A percentile compares a stretch with the other conserved stretches of the same genome.
Evolutionary conservation across 202 grass and related monocot genomes (phyloP).

Genomic region (Saccharum hybrid): DNA sequence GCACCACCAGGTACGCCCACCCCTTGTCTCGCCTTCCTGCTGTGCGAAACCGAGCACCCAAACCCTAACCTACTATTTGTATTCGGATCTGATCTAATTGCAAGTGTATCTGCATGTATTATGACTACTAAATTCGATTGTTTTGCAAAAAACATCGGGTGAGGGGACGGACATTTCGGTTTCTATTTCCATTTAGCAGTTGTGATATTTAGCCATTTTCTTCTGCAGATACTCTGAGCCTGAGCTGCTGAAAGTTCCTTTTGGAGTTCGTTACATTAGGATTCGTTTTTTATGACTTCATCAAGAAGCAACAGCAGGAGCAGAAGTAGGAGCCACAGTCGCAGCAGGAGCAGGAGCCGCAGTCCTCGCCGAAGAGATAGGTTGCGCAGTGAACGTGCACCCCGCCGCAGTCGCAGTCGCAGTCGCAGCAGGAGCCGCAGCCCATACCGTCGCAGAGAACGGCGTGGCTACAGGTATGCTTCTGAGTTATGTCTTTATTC

Average conservation of each 20-base stretch:
- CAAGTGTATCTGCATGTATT: not conserved
- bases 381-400: slow-evolving; percentile 54
- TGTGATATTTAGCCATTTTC: not conserved
- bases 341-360: slow-evolving; percentile 48
- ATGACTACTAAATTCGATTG: not conserved
- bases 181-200: not conserved
- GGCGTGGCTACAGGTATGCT: slow-evolving; percentile 48
- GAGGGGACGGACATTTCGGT: not conserved
- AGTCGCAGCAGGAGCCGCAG: slow-evolving; percentile 46
- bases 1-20: not conserved
- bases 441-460: slow-evolving; percentile 49
- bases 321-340: slow-evolving; percentile 35
- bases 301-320: slow-evolving; percentile 50
- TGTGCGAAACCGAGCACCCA: not conserved
- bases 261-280: slow-evolving; percentile 8
- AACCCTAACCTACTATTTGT: not conserved
- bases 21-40: not conserved
- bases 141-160: not conserved
- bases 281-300: slow-evolving; percentile 48
- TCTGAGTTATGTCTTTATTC: not conserved
- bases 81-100: not conserved
- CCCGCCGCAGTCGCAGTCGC: slow-evolving; percentile 39
- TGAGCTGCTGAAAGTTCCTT: slow-evolving; percentile 2
- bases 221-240: not conserved
- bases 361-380: slow-evolving; percentile 56